Base-by-base conservation (phyloP, 163 green algal species). In the Chlamydomonas reinhardtii region DNA sequence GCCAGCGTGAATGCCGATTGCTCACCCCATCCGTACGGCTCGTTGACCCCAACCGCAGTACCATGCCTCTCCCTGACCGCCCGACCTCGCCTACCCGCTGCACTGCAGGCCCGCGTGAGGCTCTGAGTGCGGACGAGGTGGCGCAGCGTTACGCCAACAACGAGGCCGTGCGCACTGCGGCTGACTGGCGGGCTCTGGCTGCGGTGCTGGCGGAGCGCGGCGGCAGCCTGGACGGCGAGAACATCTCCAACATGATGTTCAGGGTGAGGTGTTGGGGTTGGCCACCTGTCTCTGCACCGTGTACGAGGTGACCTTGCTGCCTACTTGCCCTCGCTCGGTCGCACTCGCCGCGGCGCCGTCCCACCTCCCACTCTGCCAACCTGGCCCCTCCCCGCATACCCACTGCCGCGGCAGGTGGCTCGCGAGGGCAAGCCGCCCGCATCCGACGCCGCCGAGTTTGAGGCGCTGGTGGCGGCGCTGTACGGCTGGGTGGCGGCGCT, bases 381-480 rank as follows among this genome's bases (percentile, higher is more conserved):
- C n/a, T n/a, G n/a, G n/a, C n/a, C n/a, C n/a, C n/a, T 64, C 56
- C 56, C 56, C 56, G 2, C 56, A 8, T 64, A 8, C 17, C 56
- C 56, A 5, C 56, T 2, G 9, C 62, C 16, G 14, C 62, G 4
- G 76, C 54, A 86, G 79, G 56, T 86, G 24, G 80, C 80, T 5
- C 34, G 56, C 0, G 56, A 86, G 4, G 56, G 14, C n/a, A 29
- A 71, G 24, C 84, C 66, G 6, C 9, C 48, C 35, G 54, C 82
- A 24, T 24, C 59, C 37, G 85, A 82, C 27, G n/a, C 27, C 2
- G 52, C 73, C 15, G 70, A 66, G 17, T 90, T 87, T 29, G 73
- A 90, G 61, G 64, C 19, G 16, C 72, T 90, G 48, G 78, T 90
- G 61, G 56, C 70, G 4, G 80, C 79, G 24, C 86, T 90, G 66